Percentiles rank a stretch among this genome's conserved stretches.
Evolutionary conservation across 768 basidiomycete genomes (phyloP).

Genomic region (Termitomyces heimii): DNA sequence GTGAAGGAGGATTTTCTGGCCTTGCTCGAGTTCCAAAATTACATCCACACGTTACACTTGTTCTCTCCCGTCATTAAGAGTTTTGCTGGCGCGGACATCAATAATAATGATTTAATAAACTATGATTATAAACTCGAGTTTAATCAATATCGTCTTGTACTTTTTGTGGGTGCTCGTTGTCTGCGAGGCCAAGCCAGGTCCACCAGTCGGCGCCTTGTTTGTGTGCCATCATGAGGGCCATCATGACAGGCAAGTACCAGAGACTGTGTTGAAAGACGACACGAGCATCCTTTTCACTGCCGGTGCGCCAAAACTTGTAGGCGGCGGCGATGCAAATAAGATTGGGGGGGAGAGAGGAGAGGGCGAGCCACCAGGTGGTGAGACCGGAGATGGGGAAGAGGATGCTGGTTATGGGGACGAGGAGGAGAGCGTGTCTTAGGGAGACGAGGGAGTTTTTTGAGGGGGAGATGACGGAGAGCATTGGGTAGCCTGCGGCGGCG

Average conservation of each 20-base stretch:
- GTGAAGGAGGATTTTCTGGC: too few relatives aligned
- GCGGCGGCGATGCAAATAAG: slow-evolving; percentile 61
- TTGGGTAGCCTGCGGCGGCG: slow-evolving; percentile 88
- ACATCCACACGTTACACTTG: too few relatives aligned
- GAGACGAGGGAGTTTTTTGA: slow-evolving; percentile 79
- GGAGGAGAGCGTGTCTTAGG: slow-evolving; percentile 72
- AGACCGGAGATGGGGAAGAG: slow-evolving; percentile 85
- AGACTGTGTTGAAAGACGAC: slow-evolving; percentile 73
- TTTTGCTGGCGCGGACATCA: too few relatives aligned
- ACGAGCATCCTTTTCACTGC: slow-evolving; percentile 75
- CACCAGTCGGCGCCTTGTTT: slow-evolving; percentile 83
- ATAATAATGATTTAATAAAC: too few relatives aligned
- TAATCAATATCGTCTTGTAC: background rate
- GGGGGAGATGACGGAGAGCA: slow-evolving; percentile 82
- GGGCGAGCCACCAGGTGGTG: slow-evolving; percentile 87
- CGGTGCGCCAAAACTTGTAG: slow-evolving; percentile 65
- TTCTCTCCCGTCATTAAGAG: too few relatives aligned
- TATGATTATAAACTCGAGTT: too few relatives aligned
- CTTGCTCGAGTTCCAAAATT: too few relatives aligned
- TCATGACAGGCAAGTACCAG: slow-evolving; percentile 86
- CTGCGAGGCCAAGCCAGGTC: slow-evolving; percentile 45
- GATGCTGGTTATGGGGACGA: slow-evolving; percentile 73
- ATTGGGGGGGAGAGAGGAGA: slow-evolving; percentile 75
- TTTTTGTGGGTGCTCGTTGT: background rate
- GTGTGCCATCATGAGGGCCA: slow-evolving; percentile 93